Evolutionary conservation across 768 basidiomycete species (phyloP), one percentile per base, ranked within the genome.

Genomic region (Lactarius hengduanensis): DNA sequence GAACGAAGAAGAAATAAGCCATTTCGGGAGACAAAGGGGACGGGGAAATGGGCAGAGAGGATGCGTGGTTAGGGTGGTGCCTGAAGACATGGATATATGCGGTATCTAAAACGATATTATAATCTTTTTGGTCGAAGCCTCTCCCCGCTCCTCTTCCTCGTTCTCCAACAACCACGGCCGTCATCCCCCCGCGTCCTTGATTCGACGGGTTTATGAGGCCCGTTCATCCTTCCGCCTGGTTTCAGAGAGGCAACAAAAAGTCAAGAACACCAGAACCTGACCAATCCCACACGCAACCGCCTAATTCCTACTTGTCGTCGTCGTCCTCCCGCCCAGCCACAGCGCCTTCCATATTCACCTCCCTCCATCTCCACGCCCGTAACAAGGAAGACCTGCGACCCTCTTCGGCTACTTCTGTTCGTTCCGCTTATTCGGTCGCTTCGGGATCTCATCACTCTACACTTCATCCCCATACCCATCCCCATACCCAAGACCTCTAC

Each of bases 381-480:
- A 54, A 47, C 47, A 50, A 57, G 38, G 50, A 50, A 50, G 15
- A 30, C n/a, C 13, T 2, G 2, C 41, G 63, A 8, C 45, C 69
- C 13, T 63, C 65, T 15, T 70, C 69, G 7, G 38, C 36, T 2
- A 16, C 59, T 1, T 70, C 69, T 10, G 3, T 36, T 28, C 59
- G 54, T 9, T 66, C 70, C 22, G 40, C 32, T 8, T 43, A 54
- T 45, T 61, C 67, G 9, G 22, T 57, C 79, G 62, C 73, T 22
- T 75, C 79, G 16, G 59, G n/a, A 6, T 76, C 79, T 26, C 75
- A 77, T 67, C 72, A 75, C 75, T 80, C 84, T 70, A 78, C 73
- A 4, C 26, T 15, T 53, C 50, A 53, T 69, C 68, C 72, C 69
- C 59, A 18, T 59, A 71, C 73, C 11, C 59, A 18, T 59, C 71